A percentile compares a stretch with the other conserved stretches of the same genome.
These are phyloP conservation scores for Tetracentron sinense DNA, from an alignment of 164 flowering plant species.

Conservation along the genomic window DNA sequence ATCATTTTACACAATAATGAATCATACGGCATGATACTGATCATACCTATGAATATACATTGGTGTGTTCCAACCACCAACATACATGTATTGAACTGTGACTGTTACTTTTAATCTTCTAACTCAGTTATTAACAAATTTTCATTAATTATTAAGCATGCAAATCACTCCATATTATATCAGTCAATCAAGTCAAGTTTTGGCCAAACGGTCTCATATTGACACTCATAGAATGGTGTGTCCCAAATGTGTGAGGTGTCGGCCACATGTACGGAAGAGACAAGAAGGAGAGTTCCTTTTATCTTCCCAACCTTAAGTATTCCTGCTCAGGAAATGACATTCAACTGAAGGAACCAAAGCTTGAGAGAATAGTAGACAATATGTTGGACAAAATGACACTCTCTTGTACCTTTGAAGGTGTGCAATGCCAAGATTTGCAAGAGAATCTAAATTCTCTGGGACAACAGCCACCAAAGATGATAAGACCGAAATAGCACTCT, in stretches of 20 bases:
- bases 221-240: too few relatives aligned
- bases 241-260: background rate
- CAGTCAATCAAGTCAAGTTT: background rate
- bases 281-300: background rate
- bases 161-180: background rate
- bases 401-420: slow-evolving; percentile 70
- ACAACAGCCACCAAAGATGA: slow-evolving; percentile 56
- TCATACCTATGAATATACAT: too few relatives aligned
- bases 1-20: too few relatives aligned
- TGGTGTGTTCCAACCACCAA: too few relatives aligned
- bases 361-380: background rate
- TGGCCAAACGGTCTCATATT: background rate
- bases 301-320: background rate
- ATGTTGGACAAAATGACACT: background rate
- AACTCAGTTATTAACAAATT: background rate
- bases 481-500: slow-evolving; percentile 79
- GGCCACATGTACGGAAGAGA: background rate
- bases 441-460: slow-evolving; percentile 79
- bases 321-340: background rate
- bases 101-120: background rate
- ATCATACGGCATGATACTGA: too few relatives aligned
- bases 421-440: slow-evolving; percentile 86
- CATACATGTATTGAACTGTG: background rate
- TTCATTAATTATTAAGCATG: background rate
- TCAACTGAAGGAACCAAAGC: background rate